Conservation (phyloP, 2,329 filamentous ascomycete species). For the Neonectria faginata region DNA sequence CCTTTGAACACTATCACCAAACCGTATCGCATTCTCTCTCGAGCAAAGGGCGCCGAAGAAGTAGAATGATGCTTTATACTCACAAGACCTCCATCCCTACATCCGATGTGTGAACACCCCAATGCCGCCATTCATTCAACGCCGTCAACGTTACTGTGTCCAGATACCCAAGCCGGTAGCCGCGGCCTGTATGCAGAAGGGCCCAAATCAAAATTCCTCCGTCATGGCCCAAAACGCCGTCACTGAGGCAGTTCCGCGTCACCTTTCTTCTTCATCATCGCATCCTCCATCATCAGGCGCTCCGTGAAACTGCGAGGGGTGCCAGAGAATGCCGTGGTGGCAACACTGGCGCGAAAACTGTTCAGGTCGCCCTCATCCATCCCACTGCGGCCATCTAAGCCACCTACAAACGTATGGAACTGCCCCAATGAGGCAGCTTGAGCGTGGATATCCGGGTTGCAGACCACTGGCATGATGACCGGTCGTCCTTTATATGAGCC, state of each 20-base stretch:
- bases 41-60: constrained; percentile 22
- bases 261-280: constrained; percentile 47
- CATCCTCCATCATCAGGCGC: constrained; percentile 62
- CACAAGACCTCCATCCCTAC: constrained; percentile 21
- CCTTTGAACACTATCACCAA: constrained; percentile 25
- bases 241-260: constrained; percentile 37
- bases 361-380: constrained; percentile 59
- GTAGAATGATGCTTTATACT: constrained; percentile 22
- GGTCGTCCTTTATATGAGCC: constrained; percentile 68
- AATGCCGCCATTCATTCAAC: constrained; percentile 43
- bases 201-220: constrained; percentile 41
- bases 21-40: constrained; percentile 22
- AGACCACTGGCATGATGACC: constrained; percentile 64
- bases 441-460: constrained; percentile 61
- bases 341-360: constrained; percentile 57
- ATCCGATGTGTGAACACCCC: constrained; percentile 39
- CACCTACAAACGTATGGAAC: constrained; percentile 64
- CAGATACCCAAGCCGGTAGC: constrained; percentile 38
- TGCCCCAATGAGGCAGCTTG: constrained; percentile 61
- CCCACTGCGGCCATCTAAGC: constrained; percentile 63
- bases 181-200: constrained; percentile 37
- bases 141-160: constrained; percentile 45
- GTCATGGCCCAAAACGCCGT: constrained; percentile 26
- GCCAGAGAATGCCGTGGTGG: constrained; percentile 55
- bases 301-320: constrained; percentile 62